These are phyloP conservation scores for Craterostigma plantagineum DNA, from an alignment of 257 asterid species.

Conservation along the genomic window DNA sequence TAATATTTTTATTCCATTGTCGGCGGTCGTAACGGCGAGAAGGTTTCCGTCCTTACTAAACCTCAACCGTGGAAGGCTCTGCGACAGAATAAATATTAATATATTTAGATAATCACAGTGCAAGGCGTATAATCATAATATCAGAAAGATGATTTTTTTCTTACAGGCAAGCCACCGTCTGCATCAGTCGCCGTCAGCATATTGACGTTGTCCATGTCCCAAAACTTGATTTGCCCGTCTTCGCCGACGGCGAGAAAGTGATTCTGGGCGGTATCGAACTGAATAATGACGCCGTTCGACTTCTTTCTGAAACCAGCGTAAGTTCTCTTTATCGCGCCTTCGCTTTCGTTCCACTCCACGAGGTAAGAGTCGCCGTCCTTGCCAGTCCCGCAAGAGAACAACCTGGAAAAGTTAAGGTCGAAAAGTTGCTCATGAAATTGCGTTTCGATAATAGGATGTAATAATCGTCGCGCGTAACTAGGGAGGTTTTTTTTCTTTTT, in stretches of 20 bases:
- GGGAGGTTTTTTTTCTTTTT: too few species aligned
- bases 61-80: conserved; percentile 32
- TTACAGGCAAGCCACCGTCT: conserved; percentile 54
- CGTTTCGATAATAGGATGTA: too few species aligned
- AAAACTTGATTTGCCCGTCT: conserved; percentile 39
- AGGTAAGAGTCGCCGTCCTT: conserved; percentile 56
- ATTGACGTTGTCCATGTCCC: conserved; percentile 57
- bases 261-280: conserved; percentile 47
- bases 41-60: conserved; percentile 55
- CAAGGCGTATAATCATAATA: too few species aligned
- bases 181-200: conserved; percentile 32
- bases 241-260: conserved; percentile 50
- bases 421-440: too few species aligned
- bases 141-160: too few species aligned
- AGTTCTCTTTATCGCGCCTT: conserved; percentile 60
- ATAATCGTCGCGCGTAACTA: too few species aligned
- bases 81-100: conserved; percentile 5
- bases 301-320: conserved; percentile 41
- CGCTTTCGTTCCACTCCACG: conserved; percentile 69
- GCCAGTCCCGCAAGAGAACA: conserved; percentile 56
- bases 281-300: conserved; percentile 46
- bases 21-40: conserved; percentile 50
- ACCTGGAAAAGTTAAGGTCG: conserved; percentile 10
- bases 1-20: conserved; percentile 42
- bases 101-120: too few species aligned